These are phyloP conservation scores for Hygrophoropsis aurantiaca DNA, from an alignment of 768 basidiomycete genomes.

Conservation along the genomic window DNA sequence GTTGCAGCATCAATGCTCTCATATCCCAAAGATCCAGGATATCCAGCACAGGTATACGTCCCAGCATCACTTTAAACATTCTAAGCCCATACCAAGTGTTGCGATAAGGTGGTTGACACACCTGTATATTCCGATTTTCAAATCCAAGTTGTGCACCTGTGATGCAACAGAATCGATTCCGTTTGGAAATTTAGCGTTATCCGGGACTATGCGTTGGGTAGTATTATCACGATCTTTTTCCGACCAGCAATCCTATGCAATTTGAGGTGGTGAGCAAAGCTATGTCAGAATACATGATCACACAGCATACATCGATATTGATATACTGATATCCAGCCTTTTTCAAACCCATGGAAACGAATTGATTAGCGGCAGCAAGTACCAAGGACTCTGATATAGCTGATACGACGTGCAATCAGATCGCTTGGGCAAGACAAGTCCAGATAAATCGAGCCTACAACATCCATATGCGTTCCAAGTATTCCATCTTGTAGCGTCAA, in stretches of 20 bases:
- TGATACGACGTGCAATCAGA: slow-evolving; percentile 11
- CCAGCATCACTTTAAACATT: slow-evolving; percentile 46
- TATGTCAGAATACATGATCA: not conserved
- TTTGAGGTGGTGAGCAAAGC: not conserved
- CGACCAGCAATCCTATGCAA: slow-evolving; percentile 49
- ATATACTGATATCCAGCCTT: slow-evolving; percentile 50
- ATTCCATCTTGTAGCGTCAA: slow-evolving; percentile 43
- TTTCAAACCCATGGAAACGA: slow-evolving; percentile 47
- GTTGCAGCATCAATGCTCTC: slow-evolving; percentile 52
- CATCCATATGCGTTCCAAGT: slow-evolving; percentile 52
- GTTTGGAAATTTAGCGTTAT: slow-evolving; percentile 52
- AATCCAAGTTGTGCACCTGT: slow-evolving; percentile 45
- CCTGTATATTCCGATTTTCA: slow-evolving; percentile 56
- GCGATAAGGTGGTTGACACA: slow-evolving; percentile 8
- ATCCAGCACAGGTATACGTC: slow-evolving; percentile 51
- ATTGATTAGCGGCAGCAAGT: slow-evolving; percentile 45
- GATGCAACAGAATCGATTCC: slow-evolving; percentile 46
- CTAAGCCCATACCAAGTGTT: not conserved
- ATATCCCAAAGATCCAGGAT: slow-evolving; percentile 52
- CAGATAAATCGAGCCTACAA: slow-evolving; percentile 15
- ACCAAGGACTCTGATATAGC: slow-evolving; percentile 47
- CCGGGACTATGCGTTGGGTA: slow-evolving; percentile 45
- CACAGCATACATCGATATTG: slow-evolving; percentile 45
- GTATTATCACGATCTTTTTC: slow-evolving; percentile 37
- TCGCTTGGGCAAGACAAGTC: not conserved